A percentile compares a stretch with the other conserved stretches of the same genome.
Conservation (phyloP, 2,329 filamentous ascomycete species). For the Xylariaceae sp. region DNA sequence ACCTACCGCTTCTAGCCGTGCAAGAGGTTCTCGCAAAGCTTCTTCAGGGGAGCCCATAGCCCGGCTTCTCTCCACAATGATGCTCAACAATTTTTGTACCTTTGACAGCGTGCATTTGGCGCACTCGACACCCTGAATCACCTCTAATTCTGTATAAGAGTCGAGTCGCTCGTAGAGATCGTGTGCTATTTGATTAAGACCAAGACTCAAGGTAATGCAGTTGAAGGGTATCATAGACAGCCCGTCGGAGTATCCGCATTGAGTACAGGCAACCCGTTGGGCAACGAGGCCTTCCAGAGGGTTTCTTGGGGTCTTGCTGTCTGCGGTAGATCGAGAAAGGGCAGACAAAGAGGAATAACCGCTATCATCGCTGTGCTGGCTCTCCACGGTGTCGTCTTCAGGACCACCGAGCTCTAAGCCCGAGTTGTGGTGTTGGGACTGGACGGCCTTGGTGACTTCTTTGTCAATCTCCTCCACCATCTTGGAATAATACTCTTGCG, state of each 20-base stretch:
- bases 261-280: constrained; percentile 82
- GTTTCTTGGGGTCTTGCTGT: constrained; percentile 54
- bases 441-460: constrained; percentile 58
- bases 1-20: constrained; percentile 64
- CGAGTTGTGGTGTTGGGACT: constrained; percentile 29
- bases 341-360: constrained; percentile 51
- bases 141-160: constrained; percentile 79
- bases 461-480: constrained; percentile 82
- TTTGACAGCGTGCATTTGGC: constrained; percentile 81
- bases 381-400: constrained; percentile 43
- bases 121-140: constrained; percentile 87
- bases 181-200: constrained; percentile 58
- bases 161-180: constrained; percentile 77
- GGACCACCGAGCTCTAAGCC: constrained; percentile 40
- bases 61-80: constrained; percentile 43
- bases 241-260: constrained; percentile 83
- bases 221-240: constrained; percentile 91
- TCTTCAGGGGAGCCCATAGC: constrained; percentile 41
- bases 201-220: constrained; percentile 83
- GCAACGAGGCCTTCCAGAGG: constrained; percentile 85
- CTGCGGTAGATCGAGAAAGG: constrained; percentile 35
- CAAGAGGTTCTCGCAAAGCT: constrained; percentile 47
- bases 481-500: constrained; percentile 94
- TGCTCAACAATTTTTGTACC: constrained; percentile 46
- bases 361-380: constrained; percentile 55